Evolutionary conservation across 2,329 filamentous ascomycete genomes (phyloP), one percentile per base, ranked within the genome.

Genomic region (Atkinsonella texensis): DNA sequence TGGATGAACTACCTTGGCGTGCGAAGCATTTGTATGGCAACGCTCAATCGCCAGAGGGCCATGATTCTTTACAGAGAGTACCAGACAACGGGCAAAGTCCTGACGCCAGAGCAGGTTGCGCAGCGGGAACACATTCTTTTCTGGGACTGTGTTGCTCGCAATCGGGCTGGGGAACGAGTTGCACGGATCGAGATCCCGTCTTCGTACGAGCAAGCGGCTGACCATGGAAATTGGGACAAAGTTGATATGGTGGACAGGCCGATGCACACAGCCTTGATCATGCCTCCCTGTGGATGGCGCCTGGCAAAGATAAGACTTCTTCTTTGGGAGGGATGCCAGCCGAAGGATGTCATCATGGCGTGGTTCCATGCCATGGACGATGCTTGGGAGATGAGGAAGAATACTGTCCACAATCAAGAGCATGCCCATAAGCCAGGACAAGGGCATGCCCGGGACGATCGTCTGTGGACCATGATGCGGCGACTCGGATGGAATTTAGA

Each of bases 1-100:
- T 79, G 76, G 62, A 89, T 86, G 59, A 97, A 97, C 66, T 91
- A 94, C 66, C 75, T 81, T 35, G 93, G 89, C 42, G 91, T 98
- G 5, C 77, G 84, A 55, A 77, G 85, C 47, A 90, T 98, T 15
- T 83, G 81, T 63, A 88, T 97, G 83, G 79, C 79, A 40, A 87
- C 81, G 7, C 74, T 97, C 38, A 97, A 95, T 68, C 78, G 88
- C 20, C 90, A 97, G 66, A 80, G 93, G 38, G 87, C 89, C 1
- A 87, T 84, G 46, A 81, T 96, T 18, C 73, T 95, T 1, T 83
- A 90, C 59, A 76, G 79, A 41, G 71, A 75, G 55, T 77, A 78
- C 50, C 64, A 84, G 58, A 54, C 56, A 15, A 73, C 65, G 49
- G 71, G 72, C 23, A 66, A 62, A 11, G 68, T 87, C 2, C 73